Conservation (phyloP, 345 rosid genomes). For the Eucalyptus fibrosa region DNA sequence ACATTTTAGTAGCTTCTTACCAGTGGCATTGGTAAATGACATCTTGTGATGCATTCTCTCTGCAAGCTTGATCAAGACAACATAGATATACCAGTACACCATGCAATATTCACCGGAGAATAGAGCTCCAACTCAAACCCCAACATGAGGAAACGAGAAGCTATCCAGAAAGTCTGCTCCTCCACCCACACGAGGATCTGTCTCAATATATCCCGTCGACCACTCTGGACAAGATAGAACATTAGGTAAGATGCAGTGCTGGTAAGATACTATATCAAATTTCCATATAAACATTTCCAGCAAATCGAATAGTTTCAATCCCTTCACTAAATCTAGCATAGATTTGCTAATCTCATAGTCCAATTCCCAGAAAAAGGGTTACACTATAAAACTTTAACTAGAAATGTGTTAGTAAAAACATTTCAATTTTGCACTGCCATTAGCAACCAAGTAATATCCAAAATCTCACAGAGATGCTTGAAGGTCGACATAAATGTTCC, state of each 20-base stretch:
- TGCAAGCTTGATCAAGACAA: constrained; percentile 59
- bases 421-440: background rate
- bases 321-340: background rate
- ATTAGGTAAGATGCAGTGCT: background rate
- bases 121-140: constrained; percentile 96
- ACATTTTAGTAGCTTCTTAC: constrained; percentile 10
- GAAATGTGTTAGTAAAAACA: background rate
- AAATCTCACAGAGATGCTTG: background rate
- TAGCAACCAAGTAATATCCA: background rate
- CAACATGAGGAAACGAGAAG: constrained; percentile 67
- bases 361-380: background rate
- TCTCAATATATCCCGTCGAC: constrained; percentile 26
- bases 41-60: constrained; percentile 70
- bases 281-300: background rate
- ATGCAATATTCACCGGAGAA: constrained; percentile 84
- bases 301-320: background rate
- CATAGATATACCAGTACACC: constrained; percentile 90
- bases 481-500: background rate
- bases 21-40: constrained; percentile 17
- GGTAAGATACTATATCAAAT: background rate
- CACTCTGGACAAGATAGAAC: constrained; percentile 32
- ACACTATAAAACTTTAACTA: background rate
- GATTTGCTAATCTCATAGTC: background rate
- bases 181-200: constrained; percentile 79
- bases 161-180: constrained; percentile 95